A percentile compares a stretch with the other conserved stretches of the same genome.
phyloP scores from a whole-genome alignment of 2,329 filamentous ascomycete genomes.

The Dothidotthia symphoricarpi region DNA sequence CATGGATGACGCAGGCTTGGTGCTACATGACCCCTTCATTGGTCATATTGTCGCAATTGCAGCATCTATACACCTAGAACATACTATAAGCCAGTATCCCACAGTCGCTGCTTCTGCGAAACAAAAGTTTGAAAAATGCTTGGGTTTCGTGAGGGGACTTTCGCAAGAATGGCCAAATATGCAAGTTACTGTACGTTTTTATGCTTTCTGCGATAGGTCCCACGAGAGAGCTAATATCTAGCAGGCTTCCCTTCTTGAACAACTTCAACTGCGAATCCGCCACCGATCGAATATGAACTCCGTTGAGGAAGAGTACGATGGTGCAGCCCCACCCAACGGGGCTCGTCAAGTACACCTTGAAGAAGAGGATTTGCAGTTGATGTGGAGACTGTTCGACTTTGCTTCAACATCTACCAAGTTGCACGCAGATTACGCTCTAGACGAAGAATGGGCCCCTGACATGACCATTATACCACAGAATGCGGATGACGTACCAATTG shows the following conservation, averaged over 20 bases:
- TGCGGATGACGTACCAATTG: neutral
- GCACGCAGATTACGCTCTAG: neutral
- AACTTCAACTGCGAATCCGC: constrained; percentile 3
- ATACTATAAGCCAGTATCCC: constrained; percentile 5
- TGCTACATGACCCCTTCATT: constrained; percentile 7
- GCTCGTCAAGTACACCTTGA: constrained; percentile 2
- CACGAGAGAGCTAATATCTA: neutral
- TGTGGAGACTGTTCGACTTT: constrained; percentile 9
- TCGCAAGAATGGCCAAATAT: constrained; percentile 7
- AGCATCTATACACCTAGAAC: constrained; percentile 8
- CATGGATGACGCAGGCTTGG: constrained; percentile 4
- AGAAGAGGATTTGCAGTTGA: constrained; percentile 5
- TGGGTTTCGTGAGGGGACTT: constrained; percentile 4
- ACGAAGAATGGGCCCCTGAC: neutral
- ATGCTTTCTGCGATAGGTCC: neutral
- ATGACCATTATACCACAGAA: neutral
- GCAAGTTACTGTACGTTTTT: constrained; percentile 1
- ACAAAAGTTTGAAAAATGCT: constrained; percentile 4
- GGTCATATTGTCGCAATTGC: constrained; percentile 9
- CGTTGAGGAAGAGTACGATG: constrained; percentile 8
- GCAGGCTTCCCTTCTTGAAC: constrained; percentile 3
- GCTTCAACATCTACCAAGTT: constrained; percentile 3
- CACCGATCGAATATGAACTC: constrained; percentile 6
- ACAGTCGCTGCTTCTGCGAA: constrained; percentile 5
- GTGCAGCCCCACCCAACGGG: constrained; percentile 3